phyloP scores from a whole-genome alignment of 345 rosid genomes.

The Turritis glabra region DNA sequence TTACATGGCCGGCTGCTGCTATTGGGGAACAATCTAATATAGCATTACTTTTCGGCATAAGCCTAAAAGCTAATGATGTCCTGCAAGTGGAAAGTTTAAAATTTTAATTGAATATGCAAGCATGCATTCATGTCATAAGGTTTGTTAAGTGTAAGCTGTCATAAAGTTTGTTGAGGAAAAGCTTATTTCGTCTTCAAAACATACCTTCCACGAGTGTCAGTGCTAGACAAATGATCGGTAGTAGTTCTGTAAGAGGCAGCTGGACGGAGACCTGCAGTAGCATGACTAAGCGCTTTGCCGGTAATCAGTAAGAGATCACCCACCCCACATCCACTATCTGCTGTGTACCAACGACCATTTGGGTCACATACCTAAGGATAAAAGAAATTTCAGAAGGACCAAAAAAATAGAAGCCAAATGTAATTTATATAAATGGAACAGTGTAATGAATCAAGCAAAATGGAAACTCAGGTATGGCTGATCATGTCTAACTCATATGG shows the following conservation, averaged over 20 bases:
- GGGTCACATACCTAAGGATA: constrained; percentile 87
- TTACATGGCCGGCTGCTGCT: constrained; percentile 94
- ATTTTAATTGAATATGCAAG: neutral
- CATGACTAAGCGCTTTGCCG: constrained; percentile 92
- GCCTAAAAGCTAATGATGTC: constrained; percentile 84
- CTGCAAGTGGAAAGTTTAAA: constrained; percentile 39
- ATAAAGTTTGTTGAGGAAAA: neutral
- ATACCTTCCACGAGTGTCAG: constrained; percentile 76
- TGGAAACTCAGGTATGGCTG: constrained; percentile 10
- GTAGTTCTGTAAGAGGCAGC: constrained; percentile 72
- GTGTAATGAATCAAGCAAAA: constrained; percentile 18
- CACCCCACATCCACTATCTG: constrained; percentile 72
- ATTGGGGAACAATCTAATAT: constrained; percentile 93
- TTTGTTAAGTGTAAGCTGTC: neutral
- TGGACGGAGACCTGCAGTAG: constrained; percentile 95
- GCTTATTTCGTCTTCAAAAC: constrained; percentile 4
- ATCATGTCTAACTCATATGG: constrained; percentile 16
- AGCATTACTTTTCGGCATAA: constrained; percentile 96
- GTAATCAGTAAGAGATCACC: constrained; percentile 85
- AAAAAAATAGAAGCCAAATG: constrained; percentile 7
- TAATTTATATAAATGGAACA: neutral
- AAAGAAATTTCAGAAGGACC: constrained; percentile 24
- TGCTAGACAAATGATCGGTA: constrained; percentile 52
- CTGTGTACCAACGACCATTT: constrained; percentile 93
- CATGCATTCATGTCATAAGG: constrained; percentile 1